Evolutionary conservation across 164 flowering plant species (phyloP), one percentile per base, ranked within the genome.

Genomic region (Vitis riparia): DNA sequence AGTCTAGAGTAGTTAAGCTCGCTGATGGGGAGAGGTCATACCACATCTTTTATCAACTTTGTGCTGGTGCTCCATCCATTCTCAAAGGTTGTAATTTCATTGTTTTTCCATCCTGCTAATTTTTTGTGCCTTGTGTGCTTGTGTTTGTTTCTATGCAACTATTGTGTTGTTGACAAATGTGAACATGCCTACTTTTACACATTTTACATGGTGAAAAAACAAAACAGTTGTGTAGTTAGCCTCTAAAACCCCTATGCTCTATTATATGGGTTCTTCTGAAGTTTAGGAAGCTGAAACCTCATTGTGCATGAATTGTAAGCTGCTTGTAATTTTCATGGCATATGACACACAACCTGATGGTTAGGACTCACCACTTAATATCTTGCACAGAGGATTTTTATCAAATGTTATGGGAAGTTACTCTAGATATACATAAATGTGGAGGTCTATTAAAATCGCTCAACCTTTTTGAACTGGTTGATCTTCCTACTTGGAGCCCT

Each of bases 11-110:
- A 52, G 97, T 87, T 78, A 97, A 91, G 77, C 75, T 87, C 55
- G 83, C 85, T 51, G 76, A 77, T 69, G 94, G 96, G 51, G 99
- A 96, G 80, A 81, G 99, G 70, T 92, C 99, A 8, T 96, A 86
- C 80, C 98, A 96, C 76, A 79, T 96, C 59, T 91, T 96, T 71
- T 96, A 96, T 79, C 96, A 96, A 82, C 95, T 96, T 52, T 96
- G 99, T 77, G 91, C 98, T 74, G 98, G 97, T 59, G 98, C 93
- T 74, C 76, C 98, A 65, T 68, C 89, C 67, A 47, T n/a, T 68
- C 90, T 96, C 48, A 88, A 80, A 93, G 99, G 99, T 90, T 62
- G 14, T 17, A 9, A 32, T 69, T 75, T 29, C 29, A 17, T 16
- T 56, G 10, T 32, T 50, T 5, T 51, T 7, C 49, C 17, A 2